Percentiles rank a stretch among this genome's conserved stretches.
Evolutionary conservation across 2,329 filamentous ascomycete genomes (phyloP).

Genomic region (Chaetomiaceae sp.): DNA sequence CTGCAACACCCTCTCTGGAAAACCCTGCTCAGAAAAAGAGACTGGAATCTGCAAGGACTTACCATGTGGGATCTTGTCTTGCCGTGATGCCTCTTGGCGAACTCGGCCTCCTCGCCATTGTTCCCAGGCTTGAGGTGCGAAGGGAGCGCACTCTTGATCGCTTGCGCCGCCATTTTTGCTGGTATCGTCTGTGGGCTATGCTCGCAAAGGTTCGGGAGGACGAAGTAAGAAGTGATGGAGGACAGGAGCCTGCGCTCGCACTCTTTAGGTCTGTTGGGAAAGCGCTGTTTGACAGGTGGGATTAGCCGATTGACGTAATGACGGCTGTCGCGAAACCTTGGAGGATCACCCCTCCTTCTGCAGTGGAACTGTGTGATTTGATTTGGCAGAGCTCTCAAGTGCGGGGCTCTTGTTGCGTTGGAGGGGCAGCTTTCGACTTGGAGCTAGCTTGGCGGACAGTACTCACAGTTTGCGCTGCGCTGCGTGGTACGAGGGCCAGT

Average conservation of each 20-base stretch:
- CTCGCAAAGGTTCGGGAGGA: too few species aligned
- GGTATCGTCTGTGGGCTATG: conserved; percentile 6
- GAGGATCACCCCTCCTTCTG: conserved; percentile 16
- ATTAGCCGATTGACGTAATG: conserved; percentile 28
- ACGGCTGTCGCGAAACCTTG: conserved; percentile 7
- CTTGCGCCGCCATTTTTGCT: conserved; percentile 56
- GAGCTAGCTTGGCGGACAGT: conserved; percentile 3
- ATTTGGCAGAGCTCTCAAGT: conserved; percentile 17
- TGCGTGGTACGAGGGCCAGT: background rate
- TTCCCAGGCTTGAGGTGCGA: conserved; percentile 67
- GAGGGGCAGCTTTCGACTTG: conserved; percentile 20
- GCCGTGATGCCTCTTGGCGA: conserved; percentile 66
- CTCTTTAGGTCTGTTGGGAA: too few species aligned
- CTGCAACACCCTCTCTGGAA: too few species aligned
- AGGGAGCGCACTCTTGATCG: conserved; percentile 69
- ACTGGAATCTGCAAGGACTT: conserved; percentile 38
- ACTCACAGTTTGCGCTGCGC: conserved; percentile 1
- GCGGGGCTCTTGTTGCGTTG: conserved; percentile 13
- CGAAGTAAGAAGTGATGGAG: too few species aligned
- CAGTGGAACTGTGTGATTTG: conserved; percentile 19
- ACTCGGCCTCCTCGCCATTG: conserved; percentile 41
- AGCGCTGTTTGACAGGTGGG: conserved; percentile 15
- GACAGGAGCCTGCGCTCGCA: too few species aligned
- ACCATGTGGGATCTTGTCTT: conserved; percentile 84
- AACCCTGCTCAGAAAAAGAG: background rate